phyloP scores from a whole-genome alignment of 1,139 yeast species.

The Pneumocystis canis region DNA sequence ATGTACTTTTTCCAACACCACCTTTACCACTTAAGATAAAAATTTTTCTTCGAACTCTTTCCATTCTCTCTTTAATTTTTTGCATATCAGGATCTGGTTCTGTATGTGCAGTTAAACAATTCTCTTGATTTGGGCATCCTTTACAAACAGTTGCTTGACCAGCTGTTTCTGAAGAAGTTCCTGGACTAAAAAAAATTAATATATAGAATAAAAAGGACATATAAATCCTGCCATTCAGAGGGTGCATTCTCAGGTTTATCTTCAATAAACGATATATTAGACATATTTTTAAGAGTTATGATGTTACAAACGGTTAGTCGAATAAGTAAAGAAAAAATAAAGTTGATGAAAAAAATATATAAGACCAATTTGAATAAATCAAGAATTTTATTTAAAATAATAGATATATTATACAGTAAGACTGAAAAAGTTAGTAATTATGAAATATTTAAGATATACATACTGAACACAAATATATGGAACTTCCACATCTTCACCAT shows the following conservation, averaged over 20 bases:
- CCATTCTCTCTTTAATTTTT: slow-evolving; percentile 51
- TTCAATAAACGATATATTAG: not conserved
- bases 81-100: slow-evolving; percentile 96
- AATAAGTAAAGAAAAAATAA: not conserved
- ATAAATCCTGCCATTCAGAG: not conserved
- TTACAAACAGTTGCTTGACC: slow-evolving; percentile 88
- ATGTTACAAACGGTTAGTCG: not conserved
- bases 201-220: not conserved
- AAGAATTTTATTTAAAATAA: not conserved
- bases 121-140: slow-evolving; percentile 87
- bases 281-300: not conserved
- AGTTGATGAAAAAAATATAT: not conserved
- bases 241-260: not conserved
- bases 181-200: slow-evolving; percentile 42
- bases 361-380: not conserved
- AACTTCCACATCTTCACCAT: slow-evolving; percentile 87
- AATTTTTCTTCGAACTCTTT: slow-evolving; percentile 63
- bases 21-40: slow-evolving; percentile 90
- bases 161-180: slow-evolving; percentile 86
- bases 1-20: slow-evolving; percentile 95
- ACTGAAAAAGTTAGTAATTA: not conserved
- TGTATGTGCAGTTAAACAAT: slow-evolving; percentile 75
- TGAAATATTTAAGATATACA: not conserved
- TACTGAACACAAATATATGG: slow-evolving; percentile 62
- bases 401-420: not conserved